These are phyloP conservation scores for Cladosporium phlei DNA, from an alignment of 2,329 filamentous ascomycete genomes.

Conservation along the genomic window DNA sequence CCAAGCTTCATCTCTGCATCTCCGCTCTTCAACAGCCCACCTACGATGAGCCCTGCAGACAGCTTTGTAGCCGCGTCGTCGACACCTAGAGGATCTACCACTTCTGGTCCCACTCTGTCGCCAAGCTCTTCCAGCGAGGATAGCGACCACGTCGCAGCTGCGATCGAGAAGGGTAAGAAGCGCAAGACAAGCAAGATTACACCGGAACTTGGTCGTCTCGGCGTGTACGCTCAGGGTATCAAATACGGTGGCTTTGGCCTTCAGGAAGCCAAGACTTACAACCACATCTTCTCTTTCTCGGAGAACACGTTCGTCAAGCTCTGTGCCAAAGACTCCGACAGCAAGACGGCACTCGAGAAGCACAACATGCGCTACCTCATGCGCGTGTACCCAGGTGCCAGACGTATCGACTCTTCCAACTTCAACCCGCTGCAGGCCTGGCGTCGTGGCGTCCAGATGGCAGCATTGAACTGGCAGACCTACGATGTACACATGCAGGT, in stretches of 20 bases:
- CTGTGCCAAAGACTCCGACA: constrained; percentile 67
- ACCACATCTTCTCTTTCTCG: constrained; percentile 93
- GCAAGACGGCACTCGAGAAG: constrained; percentile 72
- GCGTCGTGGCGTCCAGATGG: constrained; percentile 96
- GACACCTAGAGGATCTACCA: constrained; percentile 50
- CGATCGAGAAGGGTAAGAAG: constrained; percentile 56
- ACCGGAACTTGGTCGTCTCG: constrained; percentile 75
- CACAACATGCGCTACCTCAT: constrained; percentile 92
- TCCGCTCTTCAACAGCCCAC: constrained; percentile 48
- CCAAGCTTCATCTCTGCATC: constrained; percentile 47
- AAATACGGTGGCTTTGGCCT: constrained; percentile 78
- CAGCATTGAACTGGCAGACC: constrained; percentile 95
- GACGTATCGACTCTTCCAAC: constrained; percentile 81
- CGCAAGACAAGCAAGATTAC: constrained; percentile 76
- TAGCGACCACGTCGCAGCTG: constrained; percentile 60
- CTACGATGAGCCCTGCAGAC: constrained; percentile 47
- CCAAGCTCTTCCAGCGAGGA: constrained; percentile 67
- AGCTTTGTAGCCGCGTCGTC: constrained; percentile 43
- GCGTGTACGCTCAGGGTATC: constrained; percentile 70
- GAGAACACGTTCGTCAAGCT: constrained; percentile 82
- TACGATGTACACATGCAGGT: constrained; percentile 94
- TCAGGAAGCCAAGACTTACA: constrained; percentile 75
- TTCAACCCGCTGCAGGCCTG: constrained; percentile 92
- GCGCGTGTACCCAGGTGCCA: constrained; percentile 84
- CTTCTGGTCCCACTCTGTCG: constrained; percentile 52